These are phyloP conservation scores for Citrullus mucosospermus DNA, from an alignment of 306 rosid species.

Conservation along the genomic window DNA sequence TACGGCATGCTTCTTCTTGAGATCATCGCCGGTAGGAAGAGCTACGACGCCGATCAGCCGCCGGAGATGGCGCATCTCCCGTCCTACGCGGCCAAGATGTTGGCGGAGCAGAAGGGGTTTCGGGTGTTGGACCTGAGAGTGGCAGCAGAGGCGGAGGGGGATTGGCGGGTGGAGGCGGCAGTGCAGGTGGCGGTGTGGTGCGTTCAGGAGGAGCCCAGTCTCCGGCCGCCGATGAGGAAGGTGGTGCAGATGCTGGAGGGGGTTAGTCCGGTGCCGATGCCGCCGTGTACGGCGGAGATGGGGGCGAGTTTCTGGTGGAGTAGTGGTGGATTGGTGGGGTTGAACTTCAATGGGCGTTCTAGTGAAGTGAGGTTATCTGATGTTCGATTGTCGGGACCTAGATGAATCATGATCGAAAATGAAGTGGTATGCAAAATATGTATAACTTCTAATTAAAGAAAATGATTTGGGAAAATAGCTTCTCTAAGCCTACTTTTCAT, in stretches of 20 bases:
- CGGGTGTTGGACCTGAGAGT: constrained; percentile 30
- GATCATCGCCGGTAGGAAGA: constrained; percentile 24
- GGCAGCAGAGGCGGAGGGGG: constrained; percentile 32
- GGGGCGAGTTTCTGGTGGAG: constrained; percentile 18
- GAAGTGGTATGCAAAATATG: too few relatives aligned
- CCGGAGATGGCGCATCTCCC: constrained; percentile 25
- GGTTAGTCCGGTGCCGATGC: constrained; percentile 8
- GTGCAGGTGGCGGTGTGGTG: constrained; percentile 27
- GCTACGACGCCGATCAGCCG: constrained; percentile 7
- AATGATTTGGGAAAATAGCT: too few relatives aligned
- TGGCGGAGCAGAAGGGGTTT: constrained; percentile 36
- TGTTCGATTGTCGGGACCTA: constrained; percentile 21
- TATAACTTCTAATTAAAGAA: too few relatives aligned
- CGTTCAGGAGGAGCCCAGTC: constrained; percentile 23
- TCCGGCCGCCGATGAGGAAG: constrained; percentile 30
- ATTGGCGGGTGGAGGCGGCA: constrained; percentile 16
- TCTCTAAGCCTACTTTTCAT: too few relatives aligned
- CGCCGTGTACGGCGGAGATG: constrained; percentile 3
- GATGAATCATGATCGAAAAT: neutral
- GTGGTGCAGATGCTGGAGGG: constrained; percentile 33
- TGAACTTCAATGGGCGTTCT: neutral
- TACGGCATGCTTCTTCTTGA: constrained; percentile 29
- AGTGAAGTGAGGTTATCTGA: constrained; percentile 19
- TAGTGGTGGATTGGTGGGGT: constrained; percentile 7
- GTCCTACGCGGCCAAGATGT: constrained; percentile 15